Evolutionary conservation across 345 rosid species (phyloP), one percentile per base, ranked within the genome.

Genomic region (Salix dunnii): DNA sequence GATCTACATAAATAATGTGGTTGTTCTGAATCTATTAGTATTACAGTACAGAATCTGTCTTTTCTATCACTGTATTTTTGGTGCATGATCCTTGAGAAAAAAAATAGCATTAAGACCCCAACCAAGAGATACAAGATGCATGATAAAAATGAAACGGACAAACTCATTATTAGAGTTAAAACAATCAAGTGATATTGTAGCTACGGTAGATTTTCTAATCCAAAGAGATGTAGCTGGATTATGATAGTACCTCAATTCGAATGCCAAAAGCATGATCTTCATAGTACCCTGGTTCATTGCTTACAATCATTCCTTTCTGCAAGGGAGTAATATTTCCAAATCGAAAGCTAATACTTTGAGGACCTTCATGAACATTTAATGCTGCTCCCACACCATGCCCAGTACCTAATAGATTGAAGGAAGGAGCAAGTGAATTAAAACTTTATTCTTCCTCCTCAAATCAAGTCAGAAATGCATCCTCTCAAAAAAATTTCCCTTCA

Each of bases 341-440:
- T 67, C 98, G 86, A 78, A 76, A 96, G 85, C 98, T 95, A 64
- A 95, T 95, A 83, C 98, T 86, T 84, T 95, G 99, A 81, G 99
- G 99, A 30, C 99, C 99, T 84, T 95, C 99, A 80, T 95, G 99
- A 68, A 95, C 98, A 84, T 93, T 95, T 71, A 95, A 81, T 60
- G 97, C 97, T 43, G 98, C 99, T 49, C 99, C 99, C 62, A 91
- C 99, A 0, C 99, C 98, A 76, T 96, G 99, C 20, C 98, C 99
- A 17, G 98, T 93, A 80, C 98, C 99, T 96, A 82, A 76, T 61
- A 55, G 80, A 78, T 49, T 75, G 66, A 83, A 71, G 68, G 64
- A 75, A 68, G 18, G 42, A 72, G 66, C 75, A 20, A 9, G 4
- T 9, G 30, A 63, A 18, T 61, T 11, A 7, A 7, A 33, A 28